A percentile compares a stretch with the other conserved stretches of the same genome.
Evolutionary conservation across 768 basidiomycete genomes (phyloP).

Genomic region (Rhizopogon rudus): DNA sequence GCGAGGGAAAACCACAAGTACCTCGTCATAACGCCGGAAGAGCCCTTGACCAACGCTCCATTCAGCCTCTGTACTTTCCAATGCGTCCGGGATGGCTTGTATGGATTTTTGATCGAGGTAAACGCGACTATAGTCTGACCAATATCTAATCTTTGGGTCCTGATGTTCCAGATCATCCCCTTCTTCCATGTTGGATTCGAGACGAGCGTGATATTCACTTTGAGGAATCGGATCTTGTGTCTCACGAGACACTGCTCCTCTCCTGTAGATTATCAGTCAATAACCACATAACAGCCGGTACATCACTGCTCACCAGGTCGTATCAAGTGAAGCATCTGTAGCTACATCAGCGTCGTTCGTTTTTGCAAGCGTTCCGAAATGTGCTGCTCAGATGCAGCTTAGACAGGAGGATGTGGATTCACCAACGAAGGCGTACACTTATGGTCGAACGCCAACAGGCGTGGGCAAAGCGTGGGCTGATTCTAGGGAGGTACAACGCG

Average conservation of each 20-base stretch:
- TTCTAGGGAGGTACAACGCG: slow-evolving; percentile 8
- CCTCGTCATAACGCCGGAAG: slow-evolving; percentile 54
- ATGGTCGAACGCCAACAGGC: slow-evolving; percentile 61
- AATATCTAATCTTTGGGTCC: slow-evolving; percentile 34
- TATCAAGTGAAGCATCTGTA: slow-evolving; percentile 20
- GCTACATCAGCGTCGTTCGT: slow-evolving; percentile 21
- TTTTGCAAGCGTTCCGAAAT: slow-evolving; percentile 57
- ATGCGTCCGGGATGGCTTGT: slow-evolving; percentile 55
- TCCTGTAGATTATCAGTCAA: slow-evolving; percentile 31
- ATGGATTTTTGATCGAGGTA: slow-evolving; percentile 61
- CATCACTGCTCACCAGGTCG: slow-evolving; percentile 16
- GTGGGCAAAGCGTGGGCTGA: slow-evolving; percentile 49
- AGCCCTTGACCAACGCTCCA: slow-evolving; percentile 51
- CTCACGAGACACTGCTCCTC: slow-evolving; percentile 42
- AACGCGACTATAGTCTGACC: slow-evolving; percentile 50
- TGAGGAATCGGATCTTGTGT: slow-evolving; percentile 47
- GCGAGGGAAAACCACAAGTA: slow-evolving; percentile 22
- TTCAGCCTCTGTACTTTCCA: slow-evolving; percentile 45
- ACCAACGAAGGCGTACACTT: slow-evolving; percentile 40
- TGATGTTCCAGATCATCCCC: slow-evolving; percentile 7
- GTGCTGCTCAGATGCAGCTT: slow-evolving; percentile 36
- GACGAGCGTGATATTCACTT: slow-evolving; percentile 49
- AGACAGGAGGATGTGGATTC: not conserved
- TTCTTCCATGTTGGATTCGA: slow-evolving; percentile 23
- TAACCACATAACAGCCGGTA: not conserved